Percentiles rank a stretch among this genome's conserved stretches.
Evolutionary conservation across 495 filamentous ascomycete species (phyloP).

Genomic region (Neurospora africana): DNA sequence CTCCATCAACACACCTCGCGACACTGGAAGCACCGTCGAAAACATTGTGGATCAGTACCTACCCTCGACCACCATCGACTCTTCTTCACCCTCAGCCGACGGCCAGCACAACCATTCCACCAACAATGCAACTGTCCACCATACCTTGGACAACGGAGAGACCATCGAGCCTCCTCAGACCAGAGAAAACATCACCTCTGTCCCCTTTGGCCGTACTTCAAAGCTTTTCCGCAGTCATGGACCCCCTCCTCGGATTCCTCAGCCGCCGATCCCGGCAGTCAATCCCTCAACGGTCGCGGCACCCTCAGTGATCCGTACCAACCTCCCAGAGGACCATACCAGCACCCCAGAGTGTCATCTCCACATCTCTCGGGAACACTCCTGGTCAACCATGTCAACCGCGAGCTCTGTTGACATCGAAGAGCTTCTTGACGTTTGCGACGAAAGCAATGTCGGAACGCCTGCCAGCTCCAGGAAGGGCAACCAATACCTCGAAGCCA

Average conservation of each 20-base stretch:
- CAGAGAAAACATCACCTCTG: neutral
- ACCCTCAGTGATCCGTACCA: neutral
- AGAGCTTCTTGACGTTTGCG: neutral
- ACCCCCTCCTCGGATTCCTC: neutral
- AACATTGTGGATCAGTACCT: constrained; percentile 22
- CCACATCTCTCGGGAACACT: neutral
- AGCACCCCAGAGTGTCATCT: neutral
- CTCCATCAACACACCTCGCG: neutral
- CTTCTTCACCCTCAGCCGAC: constrained; percentile 1
- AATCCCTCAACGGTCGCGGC: neutral
- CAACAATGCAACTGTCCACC: neutral
- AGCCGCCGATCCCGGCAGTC: neutral
- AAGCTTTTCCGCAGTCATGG: neutral
- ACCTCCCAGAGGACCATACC: neutral
- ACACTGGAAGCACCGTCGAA: constrained; percentile 21
- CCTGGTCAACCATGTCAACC: neutral
- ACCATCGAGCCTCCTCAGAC: neutral
- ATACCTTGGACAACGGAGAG: neutral
- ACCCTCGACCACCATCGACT: neutral
- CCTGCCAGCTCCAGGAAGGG: neutral
- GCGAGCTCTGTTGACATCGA: neutral
- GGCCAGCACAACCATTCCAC: neutral
- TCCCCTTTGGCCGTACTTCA: neutral
- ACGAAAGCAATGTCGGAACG: neutral
- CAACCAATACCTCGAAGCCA: neutral